Evolutionary conservation across 257 asterid genomes (phyloP), one percentile per base, ranked within the genome.

Genomic region (Perilla frutescens): DNA sequence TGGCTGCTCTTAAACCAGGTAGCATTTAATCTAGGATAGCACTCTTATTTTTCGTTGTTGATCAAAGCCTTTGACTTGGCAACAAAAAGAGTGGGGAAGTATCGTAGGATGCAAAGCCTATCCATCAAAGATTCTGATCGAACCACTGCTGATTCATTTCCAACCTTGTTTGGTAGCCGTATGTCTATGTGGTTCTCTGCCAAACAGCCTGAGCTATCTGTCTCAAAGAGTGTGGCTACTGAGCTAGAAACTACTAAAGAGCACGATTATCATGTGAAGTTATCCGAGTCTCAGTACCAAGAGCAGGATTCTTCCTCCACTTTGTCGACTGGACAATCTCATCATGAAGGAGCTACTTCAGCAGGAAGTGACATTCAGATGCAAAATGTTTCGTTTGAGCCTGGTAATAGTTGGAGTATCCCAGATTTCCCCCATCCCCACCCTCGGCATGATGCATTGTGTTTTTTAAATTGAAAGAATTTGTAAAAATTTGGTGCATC

Each of bases 301-400:
- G 91, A 81, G 68, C 89, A 61, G 64, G 90, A 81, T 71, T 82
- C 88, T 4, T 74, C 79, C 14, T 88, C 96, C 7, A 73, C 88
- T 79, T 47, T 87, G 50, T 83, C 93, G 54, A 73, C 72, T 31
- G 82, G 77, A 51, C 85, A 81, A 56, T 80, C 91, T 75, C 81
- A 81, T 71, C 68, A 73, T 36, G 82, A 74, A 43, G 79, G 73
- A 68, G 70, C 81, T 10, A 67, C 76, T 67, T 76, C 76, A 7
- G 77, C 74, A 56, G 82, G 68, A 78, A 80, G 60, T 80, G 56
- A 72, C 73, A 45, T 76, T 56, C 45, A 58, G 79, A 20, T 54
- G 82, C 84, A 77, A 67, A 87, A 79, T 55, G 51, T 68, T 29
- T 74, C 82, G 39, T 73, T 80, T 73, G 81, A 75, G 68, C 73